Base-by-base conservation (phyloP, 495 filamentous ascomycete genomes). In the Platismatia glauca region DNA sequence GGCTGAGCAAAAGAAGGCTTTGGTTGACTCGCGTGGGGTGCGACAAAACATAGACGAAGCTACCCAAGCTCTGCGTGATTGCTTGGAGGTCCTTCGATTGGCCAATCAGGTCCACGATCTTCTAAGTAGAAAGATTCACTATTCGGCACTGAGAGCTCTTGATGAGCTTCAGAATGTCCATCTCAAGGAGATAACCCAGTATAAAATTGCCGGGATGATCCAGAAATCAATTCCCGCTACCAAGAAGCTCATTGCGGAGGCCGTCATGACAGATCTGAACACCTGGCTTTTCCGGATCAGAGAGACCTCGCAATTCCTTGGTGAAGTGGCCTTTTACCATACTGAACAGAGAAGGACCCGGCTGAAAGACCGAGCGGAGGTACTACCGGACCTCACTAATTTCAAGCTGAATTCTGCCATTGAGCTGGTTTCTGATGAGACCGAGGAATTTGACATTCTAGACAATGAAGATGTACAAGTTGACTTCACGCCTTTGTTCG, bases 91-190 rank as follows among this genome's bases (percentile, higher is more conserved):
- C 29, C 71, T 99, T 31, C 86, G 91, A 56, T 82, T 95, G 18
- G 91, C 95, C 61, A 99, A 99, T 69, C 89, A 96, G 66, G 91
- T 96, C 29, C 89, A 95, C 70, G 95, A 97, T 55, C 75, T 99
- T 50, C 78, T 97, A 34, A 82, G 82, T 24, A 91, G 86, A 72
- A 96, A 96, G 75, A 94, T 91, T 64, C 94, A 97, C 70, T 97
- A 99, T 72, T 90, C 86, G 24, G 95, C 94, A 29, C 80, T 99
- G 53, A 89, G 95, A 61, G 91, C 94, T 9, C 78, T 97, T 35
- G 95, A 97, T 71, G 94, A 99, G 70, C 77, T 99, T 33, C 94
- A 97, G 69, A 96, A 95, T 77, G 91, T 97, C 63, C 90, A 97
- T 72, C 81, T 98, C 43, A 92, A 91, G 68, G 90, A 91, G 64